Base-by-base conservation (phyloP, 495 filamentous ascomycete genomes). In the Sabuloglossum arenarium region DNA sequence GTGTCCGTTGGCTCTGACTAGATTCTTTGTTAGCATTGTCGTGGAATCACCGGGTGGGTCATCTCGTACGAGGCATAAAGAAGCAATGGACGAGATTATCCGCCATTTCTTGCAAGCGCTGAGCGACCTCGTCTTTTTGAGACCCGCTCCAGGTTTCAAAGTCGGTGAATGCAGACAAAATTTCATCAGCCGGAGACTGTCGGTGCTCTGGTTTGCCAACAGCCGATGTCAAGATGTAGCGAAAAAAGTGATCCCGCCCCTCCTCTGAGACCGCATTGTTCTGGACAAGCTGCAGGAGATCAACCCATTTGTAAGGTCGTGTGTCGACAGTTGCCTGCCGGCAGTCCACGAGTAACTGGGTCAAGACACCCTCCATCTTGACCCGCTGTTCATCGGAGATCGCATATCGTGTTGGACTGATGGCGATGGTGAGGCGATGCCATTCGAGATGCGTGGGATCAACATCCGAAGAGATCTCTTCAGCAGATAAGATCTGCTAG, bases 1-100 rank as follows among this genome's bases (percentile, higher is more conserved):
- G 29, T 51, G 25, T 11, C 56, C 56, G 11, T 23, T 57, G n/a
- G 59, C 61, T 58, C 45, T 63, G 45, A 63, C 61, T 63, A 49
- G 25, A 11, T 30, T 43, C n/a, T 52, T 0, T 37, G 43, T 56
- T 28, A 42, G 32, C 9, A 9, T 25, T 46, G 3, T 11, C 19
- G 5, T 31, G 53, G n/a, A 27, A 5, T 43, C 47, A 16, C 9
- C 47, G 16, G 2, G 34, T 3, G 14, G 34, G 14, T 16, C n/a
- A 9, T 1, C n/a, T 23, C 24, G 3, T 28, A 53, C 49, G 24
- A n/a, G 49, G 49, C n/a, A 30, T 1, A 53, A 53, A 53, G 23
- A 53, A 53, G 30, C 14, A n/a, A 23, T 30, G 4, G 49, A 53
- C 4, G 10, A 53, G 30, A 12, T n/a, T 3, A 8, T 53, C 49